Percentiles rank a stretch among this genome's conserved stretches.
Conservation (phyloP, 2,329 filamentous ascomycete species). For the Aspergillus spinulosporus region DNA sequence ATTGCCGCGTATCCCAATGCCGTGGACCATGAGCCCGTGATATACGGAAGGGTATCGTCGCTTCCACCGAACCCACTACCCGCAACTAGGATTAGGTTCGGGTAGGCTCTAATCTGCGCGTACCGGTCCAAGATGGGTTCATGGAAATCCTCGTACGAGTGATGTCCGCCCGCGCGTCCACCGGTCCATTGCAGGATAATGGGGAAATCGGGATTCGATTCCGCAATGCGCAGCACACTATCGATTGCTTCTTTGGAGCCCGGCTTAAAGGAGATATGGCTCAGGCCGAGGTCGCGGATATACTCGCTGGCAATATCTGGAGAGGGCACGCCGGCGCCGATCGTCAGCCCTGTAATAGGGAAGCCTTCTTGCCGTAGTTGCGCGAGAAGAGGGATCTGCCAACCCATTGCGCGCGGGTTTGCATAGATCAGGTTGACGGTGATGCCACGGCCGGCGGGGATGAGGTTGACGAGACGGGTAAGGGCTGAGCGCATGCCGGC, state of each 20-base stretch:
- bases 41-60: constrained; percentile 88
- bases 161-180: constrained; percentile 88
- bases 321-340: constrained; percentile 89
- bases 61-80: constrained; percentile 89
- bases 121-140: constrained; percentile 88
- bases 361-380: constrained; percentile 70
- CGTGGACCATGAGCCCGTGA: constrained; percentile 85
- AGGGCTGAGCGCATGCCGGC: constrained; percentile 48
- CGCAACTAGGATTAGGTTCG: constrained; percentile 84
- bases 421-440: constrained; percentile 57
- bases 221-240: constrained; percentile 85
- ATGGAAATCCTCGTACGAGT: constrained; percentile 94
- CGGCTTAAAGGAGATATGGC: constrained; percentile 93
- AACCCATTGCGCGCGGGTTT: constrained; percentile 54
- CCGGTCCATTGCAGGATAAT: constrained; percentile 93
- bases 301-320: constrained; percentile 93
- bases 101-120: constrained; percentile 66
- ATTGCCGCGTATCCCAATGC: constrained; percentile 86
- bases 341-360: constrained; percentile 85
- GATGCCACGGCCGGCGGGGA: constrained; percentile 65
- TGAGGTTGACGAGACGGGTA: constrained; percentile 53
- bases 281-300: constrained; percentile 86
- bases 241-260: constrained; percentile 86
- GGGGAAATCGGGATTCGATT: constrained; percentile 88
- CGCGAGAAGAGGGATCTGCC: constrained; percentile 55